Conservation (phyloP, 1,284 basidiomycete species). For the Puccinia horiana region DNA sequence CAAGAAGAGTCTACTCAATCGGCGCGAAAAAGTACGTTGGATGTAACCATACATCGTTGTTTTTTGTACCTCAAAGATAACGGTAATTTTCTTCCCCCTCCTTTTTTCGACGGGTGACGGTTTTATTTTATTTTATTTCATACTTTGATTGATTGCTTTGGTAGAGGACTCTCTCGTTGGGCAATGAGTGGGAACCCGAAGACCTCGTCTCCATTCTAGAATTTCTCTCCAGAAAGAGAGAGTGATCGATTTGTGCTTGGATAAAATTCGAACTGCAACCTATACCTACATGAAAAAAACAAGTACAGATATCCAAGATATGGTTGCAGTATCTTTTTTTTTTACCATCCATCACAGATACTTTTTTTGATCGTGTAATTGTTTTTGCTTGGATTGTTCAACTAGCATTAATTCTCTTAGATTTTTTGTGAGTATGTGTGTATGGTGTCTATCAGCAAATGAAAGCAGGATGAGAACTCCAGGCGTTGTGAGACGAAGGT, state of each 20-base stretch:
- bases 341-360: too few species aligned
- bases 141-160: not conserved
- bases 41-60: not conserved
- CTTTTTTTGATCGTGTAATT: too few species aligned
- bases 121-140: not conserved
- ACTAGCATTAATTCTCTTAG: too few species aligned
- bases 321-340: too few species aligned
- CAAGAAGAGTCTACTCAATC: not conserved
- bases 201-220: constrained; percentile 5
- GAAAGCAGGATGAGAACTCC: too few species aligned
- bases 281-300: not conserved
- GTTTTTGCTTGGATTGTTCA: too few species aligned
- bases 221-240: constrained; percentile 7
- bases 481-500: too few species aligned
- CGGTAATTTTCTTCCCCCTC: too few species aligned
- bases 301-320: too few species aligned
- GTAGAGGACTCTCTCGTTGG: not conserved
- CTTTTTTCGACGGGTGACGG: not conserved
- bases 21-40: constrained; percentile 20
- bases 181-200: not conserved
- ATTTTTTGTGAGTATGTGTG: too few species aligned
- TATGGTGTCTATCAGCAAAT: too few species aligned
- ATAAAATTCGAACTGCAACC: not conserved
- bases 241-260: not conserved
- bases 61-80: not conserved